phyloP scores from a whole-genome alignment of 176 grass and related monocot genomes.

The Aegilops umbellulata region DNA sequence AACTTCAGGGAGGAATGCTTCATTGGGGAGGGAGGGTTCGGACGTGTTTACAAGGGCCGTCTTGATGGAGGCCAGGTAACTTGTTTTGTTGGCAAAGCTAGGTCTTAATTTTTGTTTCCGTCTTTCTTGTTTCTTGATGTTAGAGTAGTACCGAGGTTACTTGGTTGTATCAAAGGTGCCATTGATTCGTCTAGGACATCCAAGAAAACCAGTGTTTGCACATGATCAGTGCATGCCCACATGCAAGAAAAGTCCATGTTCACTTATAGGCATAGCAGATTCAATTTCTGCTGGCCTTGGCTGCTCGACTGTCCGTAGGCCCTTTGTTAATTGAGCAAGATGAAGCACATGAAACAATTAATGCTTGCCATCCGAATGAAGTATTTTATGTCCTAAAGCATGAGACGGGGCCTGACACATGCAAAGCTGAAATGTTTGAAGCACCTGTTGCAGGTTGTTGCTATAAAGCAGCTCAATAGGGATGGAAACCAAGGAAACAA shows the following conservation, averaged over 20 bases:
- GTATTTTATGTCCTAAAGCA: background rate
- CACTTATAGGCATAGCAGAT: constrained; percentile 27
- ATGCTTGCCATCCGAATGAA: background rate
- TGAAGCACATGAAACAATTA: constrained; percentile 18
- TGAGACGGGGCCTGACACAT: background rate
- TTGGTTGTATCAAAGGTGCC: constrained; percentile 20
- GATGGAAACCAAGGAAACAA: constrained; percentile 78
- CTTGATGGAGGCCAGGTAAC: constrained; percentile 74
- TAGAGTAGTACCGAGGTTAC: constrained; percentile 20
- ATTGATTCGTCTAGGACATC: constrained; percentile 47
- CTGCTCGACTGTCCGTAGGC: background rate
- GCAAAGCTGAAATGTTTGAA: constrained; percentile 18
- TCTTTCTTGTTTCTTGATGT: constrained; percentile 33
- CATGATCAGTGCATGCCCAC: constrained; percentile 45
- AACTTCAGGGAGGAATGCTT: constrained; percentile 90
- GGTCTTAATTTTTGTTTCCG: background rate
- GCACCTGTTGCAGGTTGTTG: constrained; percentile 51
- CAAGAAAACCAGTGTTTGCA: constrained; percentile 34
- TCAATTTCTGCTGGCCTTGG: constrained; percentile 15
- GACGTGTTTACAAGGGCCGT: constrained; percentile 77
- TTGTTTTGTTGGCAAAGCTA: background rate
- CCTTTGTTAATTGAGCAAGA: constrained; percentile 31
- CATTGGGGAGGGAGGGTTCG: constrained; percentile 91
- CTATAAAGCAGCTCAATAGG: constrained; percentile 75
- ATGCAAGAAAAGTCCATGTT: constrained; percentile 26